Conservation (phyloP, 805 yeast genomes). For the Candida boleticola region DNA sequence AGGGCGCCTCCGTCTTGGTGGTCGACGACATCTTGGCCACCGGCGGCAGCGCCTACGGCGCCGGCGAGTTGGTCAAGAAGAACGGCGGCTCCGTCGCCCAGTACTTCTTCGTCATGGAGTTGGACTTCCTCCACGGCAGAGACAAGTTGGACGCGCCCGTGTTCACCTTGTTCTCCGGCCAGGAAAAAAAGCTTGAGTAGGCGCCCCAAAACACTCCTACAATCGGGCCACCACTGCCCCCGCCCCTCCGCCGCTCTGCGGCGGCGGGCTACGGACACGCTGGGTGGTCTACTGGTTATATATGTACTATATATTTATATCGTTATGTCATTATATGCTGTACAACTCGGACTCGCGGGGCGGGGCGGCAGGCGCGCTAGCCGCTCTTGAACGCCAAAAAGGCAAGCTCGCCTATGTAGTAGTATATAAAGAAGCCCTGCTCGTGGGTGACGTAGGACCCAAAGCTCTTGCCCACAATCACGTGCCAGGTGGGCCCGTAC, state of each 20-base stretch:
- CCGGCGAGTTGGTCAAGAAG: conserved; percentile 74
- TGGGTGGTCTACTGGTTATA: background rate
- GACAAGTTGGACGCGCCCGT: conserved; percentile 81
- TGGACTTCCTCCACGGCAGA: conserved; percentile 92
- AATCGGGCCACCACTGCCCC: too few species aligned
- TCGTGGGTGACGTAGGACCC: conserved; percentile 81
- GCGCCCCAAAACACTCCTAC: too few species aligned
- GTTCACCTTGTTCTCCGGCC: conserved; percentile 87
- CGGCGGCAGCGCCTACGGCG: conserved; percentile 95
- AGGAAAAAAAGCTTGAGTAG: conserved; percentile 47
- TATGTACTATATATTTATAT: background rate
- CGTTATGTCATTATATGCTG: background rate
- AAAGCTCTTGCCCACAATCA: conserved; percentile 74
- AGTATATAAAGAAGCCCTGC: conserved; percentile 68
- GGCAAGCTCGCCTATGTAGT: conserved; percentile 68
- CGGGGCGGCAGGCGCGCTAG: conserved; percentile 19
- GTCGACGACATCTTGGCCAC: conserved; percentile 98
- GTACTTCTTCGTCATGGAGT: conserved; percentile 88
- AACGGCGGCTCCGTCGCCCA: conserved; percentile 73
- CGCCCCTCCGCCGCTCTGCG: too few species aligned
- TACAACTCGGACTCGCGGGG: too few species aligned
- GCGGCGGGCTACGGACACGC: background rate
- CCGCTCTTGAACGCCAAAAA: conserved; percentile 69
- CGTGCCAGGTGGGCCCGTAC: conserved; percentile 78
- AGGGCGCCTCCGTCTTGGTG: conserved; percentile 76